Conservation (phyloP, 441 rosid genomes). For the Populus trichocarpa region DNA sequence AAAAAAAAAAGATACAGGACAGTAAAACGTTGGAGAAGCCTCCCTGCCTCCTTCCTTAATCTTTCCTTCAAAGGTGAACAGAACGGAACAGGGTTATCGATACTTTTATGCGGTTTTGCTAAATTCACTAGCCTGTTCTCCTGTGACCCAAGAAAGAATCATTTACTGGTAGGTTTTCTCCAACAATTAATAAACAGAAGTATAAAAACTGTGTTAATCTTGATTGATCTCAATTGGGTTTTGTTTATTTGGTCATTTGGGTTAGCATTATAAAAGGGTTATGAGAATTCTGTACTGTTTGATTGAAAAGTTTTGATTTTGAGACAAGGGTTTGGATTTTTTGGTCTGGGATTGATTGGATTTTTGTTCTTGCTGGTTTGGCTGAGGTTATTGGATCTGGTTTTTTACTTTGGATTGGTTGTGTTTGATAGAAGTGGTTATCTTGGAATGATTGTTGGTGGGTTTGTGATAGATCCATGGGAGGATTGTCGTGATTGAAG, state of each 20-base stretch:
- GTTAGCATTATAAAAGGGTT: no score
- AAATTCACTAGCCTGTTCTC: constrained; percentile 14
- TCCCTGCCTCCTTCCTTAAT: neutral
- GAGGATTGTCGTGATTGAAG: constrained; percentile 23
- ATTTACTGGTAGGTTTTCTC: constrained; percentile 20
- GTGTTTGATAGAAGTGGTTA: constrained; percentile 3
- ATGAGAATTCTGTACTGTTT: neutral
- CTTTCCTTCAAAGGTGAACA: constrained; percentile 10
- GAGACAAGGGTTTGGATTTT: neutral
- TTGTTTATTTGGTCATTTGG: neutral
- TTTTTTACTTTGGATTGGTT: constrained; percentile 3
- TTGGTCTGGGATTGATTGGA: constrained; percentile 1
- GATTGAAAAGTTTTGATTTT: neutral
- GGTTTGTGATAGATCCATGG: constrained; percentile 21
- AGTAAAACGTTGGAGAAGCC: neutral
- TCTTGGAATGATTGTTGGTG: neutral
- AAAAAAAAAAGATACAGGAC: neutral
- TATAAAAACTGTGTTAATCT: neutral
- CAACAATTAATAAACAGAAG: neutral
- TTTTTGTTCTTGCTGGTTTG: constrained; percentile 4
- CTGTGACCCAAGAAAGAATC: neutral
- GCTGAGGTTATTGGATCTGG: neutral
- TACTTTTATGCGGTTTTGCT: neutral
- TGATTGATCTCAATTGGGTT: neutral
- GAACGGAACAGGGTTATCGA: neutral